Base-by-base conservation (phyloP, 2,329 filamentous ascomycete species). In the Clonostachys rosea region DNA sequence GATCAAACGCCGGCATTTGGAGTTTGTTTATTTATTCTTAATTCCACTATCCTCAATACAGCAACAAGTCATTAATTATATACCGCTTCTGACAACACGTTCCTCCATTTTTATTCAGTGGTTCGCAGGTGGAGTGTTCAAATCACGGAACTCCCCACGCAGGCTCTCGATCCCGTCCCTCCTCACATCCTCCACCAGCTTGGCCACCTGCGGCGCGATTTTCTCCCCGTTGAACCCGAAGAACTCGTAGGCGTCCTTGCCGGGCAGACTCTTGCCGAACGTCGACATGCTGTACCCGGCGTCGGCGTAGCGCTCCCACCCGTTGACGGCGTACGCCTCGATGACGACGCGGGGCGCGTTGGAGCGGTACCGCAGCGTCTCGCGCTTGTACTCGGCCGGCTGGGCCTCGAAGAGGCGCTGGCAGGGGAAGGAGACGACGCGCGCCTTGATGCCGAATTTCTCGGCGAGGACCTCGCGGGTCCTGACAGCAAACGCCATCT, bases 291-390 rank as follows among this genome's bases (percentile, higher is more conserved):
- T 75, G 49, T 69, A 69, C 2, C 73, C 76, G 1, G 78, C 79
- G 57, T 81, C 74, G 0, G 78, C 79, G 54, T 82, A 83, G 17
- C 79, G 60, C 62, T 83, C 80, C 79, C 79, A 83, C 1, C 78
- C 77, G 49, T 76, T 75, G 2, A 72, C 67, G 2, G 74, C 70
- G 56, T 80, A 83, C 1, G 79, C 76, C 60, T 86, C 82, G 40
- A 85, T 77, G 5, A 83, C 75, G 14, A 86, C 75, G 2, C 69
- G 62, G 1, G 76, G 75, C 3, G 70, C 64, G 40, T 67, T 67
- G 53, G 68, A 64, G 30, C 67, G 64, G 46, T 62, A 62, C 42
- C 61, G 62, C 42, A 83, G 62, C 2, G 74, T 69, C 2, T 69
- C 54, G 1, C 72, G 66, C 52, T 70, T 65, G 50, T 78, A 79